Evolutionary conservation across 225 moss, liverwort and hornwort genomes (phyloP), one percentile per base, ranked within the genome.

Genomic region (Asterella californica): DNA sequence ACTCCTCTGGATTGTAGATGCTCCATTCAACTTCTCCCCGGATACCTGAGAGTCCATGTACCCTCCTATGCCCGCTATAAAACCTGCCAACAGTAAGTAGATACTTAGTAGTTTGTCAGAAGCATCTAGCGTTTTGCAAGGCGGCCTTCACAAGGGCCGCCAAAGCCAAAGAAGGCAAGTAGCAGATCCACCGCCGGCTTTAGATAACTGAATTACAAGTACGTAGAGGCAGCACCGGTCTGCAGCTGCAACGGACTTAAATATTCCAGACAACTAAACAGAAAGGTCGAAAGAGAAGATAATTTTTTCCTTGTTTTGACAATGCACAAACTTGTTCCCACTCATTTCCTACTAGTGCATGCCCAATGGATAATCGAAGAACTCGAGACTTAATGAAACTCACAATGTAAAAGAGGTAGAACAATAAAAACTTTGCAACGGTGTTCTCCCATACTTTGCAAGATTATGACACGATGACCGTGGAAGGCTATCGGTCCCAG

Each of bases 1-100:
- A 89, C 64, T 90, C 92, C 60, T 80, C 89, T 68, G 88, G 90
- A 76, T 92, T 92, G 73, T 94, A 92, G n/a, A 64, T 85, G 49
- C 82, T 90, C 94, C 94, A 94, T 73, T 83, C 87, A 32, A 83
- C 50, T 61, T 90, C 79, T 55, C 85, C 81, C 53, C 84, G 84
- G 53, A 34, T 50, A 70, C 84, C 87, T 68, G 84, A 79, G 70
- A 82, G 77, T 86, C 84, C 81, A 76, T 90, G 88, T 75, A 80
- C 66, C 50, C 85, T 82, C 86, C 78, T 46, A 53, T 84, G 54
- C 10, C 67, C 86, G 52, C 81, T 85, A 61, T 36, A 79, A 45
- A 80, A 76, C 74, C 89, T 88, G 82, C 62, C 9, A 17, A 27
- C 33, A 70, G 36, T 57, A 54, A 10, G 37, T 9, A 25, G 12